Evolutionary conservation across 352 stramenopile species (phyloP).

Genomic region (Pythium sukuiense): DNA sequence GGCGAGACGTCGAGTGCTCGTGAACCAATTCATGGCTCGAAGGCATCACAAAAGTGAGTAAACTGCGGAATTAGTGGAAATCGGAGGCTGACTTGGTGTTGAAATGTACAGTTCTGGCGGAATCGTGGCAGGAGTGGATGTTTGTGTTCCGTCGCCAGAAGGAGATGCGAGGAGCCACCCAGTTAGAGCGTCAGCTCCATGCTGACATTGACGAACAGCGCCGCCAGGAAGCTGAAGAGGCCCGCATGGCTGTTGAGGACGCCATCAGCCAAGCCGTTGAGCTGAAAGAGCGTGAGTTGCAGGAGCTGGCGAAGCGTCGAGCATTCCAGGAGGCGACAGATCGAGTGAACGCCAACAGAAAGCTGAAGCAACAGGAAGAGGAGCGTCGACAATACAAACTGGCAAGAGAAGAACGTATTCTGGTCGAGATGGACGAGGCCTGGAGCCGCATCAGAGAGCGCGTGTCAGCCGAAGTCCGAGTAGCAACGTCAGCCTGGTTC

Average conservation of each 20-base stretch:
- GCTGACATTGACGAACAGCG: conserved; percentile 32
- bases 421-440: conserved; percentile 34
- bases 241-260: conserved; percentile 53
- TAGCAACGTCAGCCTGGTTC: conserved; percentile 47
- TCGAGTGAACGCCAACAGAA: conserved; percentile 41
- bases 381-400: conserved; percentile 46
- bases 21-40: conserved; percentile 33
- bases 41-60: conserved; percentile 39
- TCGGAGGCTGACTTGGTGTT: background rate
- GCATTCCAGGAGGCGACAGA: conserved; percentile 51
- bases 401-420: conserved; percentile 22
- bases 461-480: conserved; percentile 46
- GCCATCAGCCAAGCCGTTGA: conserved; percentile 34
- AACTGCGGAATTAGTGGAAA: background rate
- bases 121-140: conserved; percentile 36
- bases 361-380: conserved; percentile 54
- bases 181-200: conserved; percentile 43
- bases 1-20: conserved; percentile 26
- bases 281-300: conserved; percentile 22
- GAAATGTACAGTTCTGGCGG: conserved; percentile 8
- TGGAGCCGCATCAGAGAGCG: conserved; percentile 50
- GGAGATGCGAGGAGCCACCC: conserved; percentile 42
- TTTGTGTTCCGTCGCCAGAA: conserved; percentile 41
- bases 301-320: conserved; percentile 35
- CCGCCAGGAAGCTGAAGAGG: conserved; percentile 31